A percentile compares a stretch with the other conserved stretches of the same genome.
These are phyloP conservation scores for Euphorbia peplus DNA, from an alignment of 345 rosid species.

Conservation along the genomic window DNA sequence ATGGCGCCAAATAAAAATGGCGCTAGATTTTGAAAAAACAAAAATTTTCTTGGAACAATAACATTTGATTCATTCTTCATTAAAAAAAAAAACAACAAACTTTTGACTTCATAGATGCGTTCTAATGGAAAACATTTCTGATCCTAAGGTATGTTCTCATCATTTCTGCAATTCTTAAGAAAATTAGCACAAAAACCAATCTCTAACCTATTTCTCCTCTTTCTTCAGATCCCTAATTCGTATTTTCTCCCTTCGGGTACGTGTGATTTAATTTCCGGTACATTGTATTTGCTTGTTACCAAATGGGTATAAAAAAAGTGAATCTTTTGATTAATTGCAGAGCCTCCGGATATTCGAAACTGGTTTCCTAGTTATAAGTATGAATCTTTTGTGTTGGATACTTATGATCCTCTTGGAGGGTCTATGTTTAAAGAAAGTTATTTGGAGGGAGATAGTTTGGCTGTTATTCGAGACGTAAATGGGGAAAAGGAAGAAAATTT, in stretches of 20 bases:
- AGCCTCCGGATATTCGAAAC: conserved; percentile 57
- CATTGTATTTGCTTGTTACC: not conserved
- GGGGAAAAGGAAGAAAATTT: conserved; percentile 3
- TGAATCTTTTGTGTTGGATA: conserved; percentile 44
- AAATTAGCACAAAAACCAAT: too few relatives aligned
- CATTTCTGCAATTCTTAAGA: too few relatives aligned
- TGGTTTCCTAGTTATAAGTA: conserved; percentile 64
- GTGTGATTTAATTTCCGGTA: not conserved
- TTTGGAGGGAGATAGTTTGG: not conserved
- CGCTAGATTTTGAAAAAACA: too few relatives aligned
- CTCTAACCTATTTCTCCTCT: not conserved
- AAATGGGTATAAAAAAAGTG: not conserved
- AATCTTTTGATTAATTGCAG: conserved; percentile 23
- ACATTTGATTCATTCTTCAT: too few relatives aligned
- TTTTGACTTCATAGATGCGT: too few relatives aligned
- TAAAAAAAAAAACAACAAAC: too few relatives aligned
- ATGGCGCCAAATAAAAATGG: too few relatives aligned
- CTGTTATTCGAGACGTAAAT: not conserved
- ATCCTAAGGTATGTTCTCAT: too few relatives aligned
- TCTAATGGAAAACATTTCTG: too few relatives aligned
- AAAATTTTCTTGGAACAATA: too few relatives aligned
- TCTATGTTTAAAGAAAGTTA: conserved; percentile 12
- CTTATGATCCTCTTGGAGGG: conserved; percentile 25
- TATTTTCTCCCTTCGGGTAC: conserved; percentile 29
- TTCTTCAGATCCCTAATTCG: conserved; percentile 20